Percentiles rank a stretch among this genome's conserved stretches.
phyloP scores from a whole-genome alignment of 306 rosid species.

The Corylus heterophylla region DNA sequence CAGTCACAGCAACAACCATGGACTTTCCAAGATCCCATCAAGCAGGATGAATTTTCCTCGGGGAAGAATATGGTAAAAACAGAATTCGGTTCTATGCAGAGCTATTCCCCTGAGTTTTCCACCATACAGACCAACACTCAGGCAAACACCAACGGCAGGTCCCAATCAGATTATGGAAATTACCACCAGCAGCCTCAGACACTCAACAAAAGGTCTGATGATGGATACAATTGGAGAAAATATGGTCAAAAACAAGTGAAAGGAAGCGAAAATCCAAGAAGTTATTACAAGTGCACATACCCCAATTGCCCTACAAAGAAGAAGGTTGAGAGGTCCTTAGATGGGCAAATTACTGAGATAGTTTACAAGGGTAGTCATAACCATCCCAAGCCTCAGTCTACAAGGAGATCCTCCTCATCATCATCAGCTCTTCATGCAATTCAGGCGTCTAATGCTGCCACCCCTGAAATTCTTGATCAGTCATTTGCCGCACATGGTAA shows the following conservation, averaged over 20 bases:
- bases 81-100: slow-evolving; percentile 49
- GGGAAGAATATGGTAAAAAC: slow-evolving; percentile 49
- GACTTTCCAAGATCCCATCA: slow-evolving; percentile 55
- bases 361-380: slow-evolving; percentile 94
- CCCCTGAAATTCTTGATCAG: slow-evolving; percentile 53
- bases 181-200: slow-evolving; percentile 48
- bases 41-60: slow-evolving; percentile 45
- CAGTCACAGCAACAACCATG: slow-evolving; percentile 47
- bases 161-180: slow-evolving; percentile 42
- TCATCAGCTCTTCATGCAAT: slow-evolving; percentile 39
- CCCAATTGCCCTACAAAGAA: slow-evolving; percentile 94
- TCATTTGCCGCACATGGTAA: slow-evolving; percentile 53
- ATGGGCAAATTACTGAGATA: slow-evolving; percentile 91
- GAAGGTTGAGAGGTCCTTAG: slow-evolving; percentile 83
- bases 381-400: slow-evolving; percentile 83
- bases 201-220: slow-evolving; percentile 72
- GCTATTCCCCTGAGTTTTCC: slow-evolving; percentile 47
- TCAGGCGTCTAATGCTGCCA: slow-evolving; percentile 36
- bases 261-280: slow-evolving; percentile 97
- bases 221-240: slow-evolving; percentile 97
- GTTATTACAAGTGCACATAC: slow-evolving; percentile 92
- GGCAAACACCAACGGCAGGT: slow-evolving; percentile 29
- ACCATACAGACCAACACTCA: slow-evolving; percentile 41
- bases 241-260: slow-evolving; percentile 97
- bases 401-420: slow-evolving; percentile 58